These are phyloP conservation scores for Lactuca sativa DNA, from an alignment of 129 eudicot genomes.

Conservation along the genomic window DNA sequence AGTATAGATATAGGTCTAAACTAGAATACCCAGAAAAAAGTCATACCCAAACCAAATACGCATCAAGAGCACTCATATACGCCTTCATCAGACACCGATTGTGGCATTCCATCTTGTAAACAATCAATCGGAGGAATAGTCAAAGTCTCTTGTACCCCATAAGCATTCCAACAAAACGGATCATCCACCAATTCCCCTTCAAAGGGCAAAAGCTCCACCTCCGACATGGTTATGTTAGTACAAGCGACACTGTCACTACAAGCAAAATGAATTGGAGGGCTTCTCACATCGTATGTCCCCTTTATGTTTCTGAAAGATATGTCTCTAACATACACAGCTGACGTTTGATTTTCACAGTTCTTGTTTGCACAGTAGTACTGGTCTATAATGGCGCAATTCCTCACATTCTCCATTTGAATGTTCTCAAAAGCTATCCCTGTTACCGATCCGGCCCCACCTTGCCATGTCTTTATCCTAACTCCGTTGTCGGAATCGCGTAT, in stretches of 20 bases:
- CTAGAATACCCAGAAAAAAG: neutral
- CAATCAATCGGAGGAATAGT: slow-evolving; percentile 97
- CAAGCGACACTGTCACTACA: slow-evolving; percentile 88
- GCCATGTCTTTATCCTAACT: slow-evolving; percentile 96
- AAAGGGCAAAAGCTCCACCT: slow-evolving; percentile 75
- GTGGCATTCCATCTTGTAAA: slow-evolving; percentile 81
- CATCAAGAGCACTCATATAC: slow-evolving; percentile 32
- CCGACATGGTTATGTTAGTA: slow-evolving; percentile 95
- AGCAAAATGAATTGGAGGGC: slow-evolving; percentile 93
- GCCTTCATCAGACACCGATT: slow-evolving; percentile 30
- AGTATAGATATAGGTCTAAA: neutral
- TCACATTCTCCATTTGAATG: slow-evolving; percentile 86
- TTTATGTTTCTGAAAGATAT: slow-evolving; percentile 75
- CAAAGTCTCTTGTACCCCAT: slow-evolving; percentile 80
- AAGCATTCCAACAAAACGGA: slow-evolving; percentile 97
- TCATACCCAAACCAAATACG: neutral
- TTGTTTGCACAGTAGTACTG: slow-evolving; percentile 86
- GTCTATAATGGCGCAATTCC: slow-evolving; percentile 86
- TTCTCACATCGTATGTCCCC: slow-evolving; percentile 83
- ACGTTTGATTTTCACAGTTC: slow-evolving; percentile 70
- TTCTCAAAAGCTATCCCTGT: slow-evolving; percentile 75
- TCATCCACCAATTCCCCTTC: slow-evolving; percentile 87
- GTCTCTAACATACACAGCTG: slow-evolving; percentile 76
- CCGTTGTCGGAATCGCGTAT: slow-evolving; percentile 92
- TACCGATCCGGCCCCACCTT: slow-evolving; percentile 92